Conservation (phyloP, 306 rosid species). For the Bauhinia variegata region DNA sequence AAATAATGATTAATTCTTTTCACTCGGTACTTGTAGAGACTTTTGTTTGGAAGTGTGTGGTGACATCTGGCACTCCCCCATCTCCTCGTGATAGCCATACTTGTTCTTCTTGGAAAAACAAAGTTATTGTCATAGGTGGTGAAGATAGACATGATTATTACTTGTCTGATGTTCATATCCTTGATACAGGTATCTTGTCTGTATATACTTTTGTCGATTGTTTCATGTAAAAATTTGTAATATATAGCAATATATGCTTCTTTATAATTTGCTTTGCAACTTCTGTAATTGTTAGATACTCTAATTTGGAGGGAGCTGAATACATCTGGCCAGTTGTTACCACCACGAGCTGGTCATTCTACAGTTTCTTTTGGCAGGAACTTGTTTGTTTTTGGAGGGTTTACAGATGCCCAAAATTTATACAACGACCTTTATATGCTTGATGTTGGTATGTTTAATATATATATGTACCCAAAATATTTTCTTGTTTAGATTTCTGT, state of each 20-base stretch:
- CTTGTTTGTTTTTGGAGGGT: constrained; percentile 96
- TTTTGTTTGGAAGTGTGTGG: constrained; percentile 80
- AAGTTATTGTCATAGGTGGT: constrained; percentile 83
- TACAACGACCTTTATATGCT: constrained; percentile 85
- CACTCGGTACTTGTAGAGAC: constrained; percentile 66
- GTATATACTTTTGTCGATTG: constrained; percentile 1
- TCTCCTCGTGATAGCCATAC: constrained; percentile 97
- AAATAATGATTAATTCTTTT: constrained; percentile 28
- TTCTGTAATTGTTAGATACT: constrained; percentile 64
- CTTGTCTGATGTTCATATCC: constrained; percentile 92
- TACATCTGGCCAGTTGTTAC: constrained; percentile 76
- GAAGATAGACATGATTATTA: constrained; percentile 90
- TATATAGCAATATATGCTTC: constrained; percentile 21
- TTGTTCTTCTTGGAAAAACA: constrained; percentile 92
- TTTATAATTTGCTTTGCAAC: constrained; percentile 24
- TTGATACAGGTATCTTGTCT: constrained; percentile 72
- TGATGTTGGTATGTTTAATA: constrained; percentile 74
- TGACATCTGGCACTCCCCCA: constrained; percentile 82
- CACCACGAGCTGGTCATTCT: constrained; percentile 96
- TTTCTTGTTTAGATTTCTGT: constrained; percentile 7
- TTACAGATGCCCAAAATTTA: constrained; percentile 90
- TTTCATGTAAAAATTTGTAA: constrained; percentile 9
- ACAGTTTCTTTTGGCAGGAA: constrained; percentile 83
- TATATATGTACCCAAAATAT: constrained; percentile 3
- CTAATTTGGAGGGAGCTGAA: constrained; percentile 88